phyloP scores from a whole-genome alignment of 2,329 filamentous ascomycete genomes.

The Fusarium lateritium region DNA sequence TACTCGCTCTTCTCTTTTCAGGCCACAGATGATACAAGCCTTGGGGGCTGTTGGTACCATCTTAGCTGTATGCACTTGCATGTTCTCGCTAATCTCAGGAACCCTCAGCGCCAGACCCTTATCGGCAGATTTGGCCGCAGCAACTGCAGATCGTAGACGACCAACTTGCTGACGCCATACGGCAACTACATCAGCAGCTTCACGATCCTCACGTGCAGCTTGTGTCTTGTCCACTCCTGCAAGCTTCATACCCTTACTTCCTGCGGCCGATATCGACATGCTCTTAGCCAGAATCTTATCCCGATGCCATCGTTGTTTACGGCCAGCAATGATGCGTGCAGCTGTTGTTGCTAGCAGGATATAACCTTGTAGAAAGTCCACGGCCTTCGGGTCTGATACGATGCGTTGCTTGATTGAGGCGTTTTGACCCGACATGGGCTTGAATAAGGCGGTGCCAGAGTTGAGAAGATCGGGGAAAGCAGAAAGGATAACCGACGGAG shows the following conservation, averaged over 20 bases:
- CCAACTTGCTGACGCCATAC: slow-evolving; percentile 84
- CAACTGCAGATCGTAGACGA: slow-evolving; percentile 79
- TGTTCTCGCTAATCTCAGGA: slow-evolving; percentile 79
- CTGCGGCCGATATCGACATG: slow-evolving; percentile 87
- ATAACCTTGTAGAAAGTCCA: slow-evolving; percentile 75
- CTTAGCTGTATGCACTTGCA: slow-evolving; percentile 77
- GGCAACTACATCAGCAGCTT: slow-evolving; percentile 82
- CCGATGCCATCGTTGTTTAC: slow-evolving; percentile 90
- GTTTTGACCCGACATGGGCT: slow-evolving; percentile 72
- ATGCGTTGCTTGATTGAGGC: slow-evolving; percentile 73
- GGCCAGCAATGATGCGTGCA: slow-evolving; percentile 86
- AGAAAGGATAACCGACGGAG: slow-evolving; percentile 85
- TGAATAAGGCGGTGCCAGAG: slow-evolving; percentile 76
- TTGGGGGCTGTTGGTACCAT: slow-evolving; percentile 81
- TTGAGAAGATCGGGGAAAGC: slow-evolving; percentile 81
- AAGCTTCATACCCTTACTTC: slow-evolving; percentile 91
- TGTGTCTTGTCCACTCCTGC: slow-evolving; percentile 88
- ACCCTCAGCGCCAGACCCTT: slow-evolving; percentile 65
- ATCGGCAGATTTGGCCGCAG: slow-evolving; percentile 73
- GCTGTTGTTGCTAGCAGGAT: slow-evolving; percentile 76
- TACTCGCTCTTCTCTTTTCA: slow-evolving; percentile 89
- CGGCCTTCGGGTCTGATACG: slow-evolving; percentile 72
- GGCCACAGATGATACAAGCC: slow-evolving; percentile 86
- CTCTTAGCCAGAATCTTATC: slow-evolving; percentile 87
- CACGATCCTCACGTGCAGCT: slow-evolving; percentile 85